Evolutionary conservation across 345 rosid species (phyloP).

Genomic region (Melastoma malabathricum): DNA sequence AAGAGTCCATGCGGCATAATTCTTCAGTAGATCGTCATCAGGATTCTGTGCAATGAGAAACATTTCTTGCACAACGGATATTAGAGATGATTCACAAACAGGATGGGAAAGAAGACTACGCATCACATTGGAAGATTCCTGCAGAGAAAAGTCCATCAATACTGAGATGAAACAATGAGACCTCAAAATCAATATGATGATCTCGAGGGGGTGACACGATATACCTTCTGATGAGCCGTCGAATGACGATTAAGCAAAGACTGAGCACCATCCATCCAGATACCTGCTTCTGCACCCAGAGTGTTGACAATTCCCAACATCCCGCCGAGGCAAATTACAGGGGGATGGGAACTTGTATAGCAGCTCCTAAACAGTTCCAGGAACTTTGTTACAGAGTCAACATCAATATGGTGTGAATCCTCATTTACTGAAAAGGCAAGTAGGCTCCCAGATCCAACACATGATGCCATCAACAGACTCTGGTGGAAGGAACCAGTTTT

Average conservation of each 20-base stretch:
- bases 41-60: conserved; percentile 72
- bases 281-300: conserved; percentile 72
- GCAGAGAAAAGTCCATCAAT: conserved; percentile 18
- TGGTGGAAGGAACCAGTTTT: conserved; percentile 45
- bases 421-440: conserved; percentile 56
- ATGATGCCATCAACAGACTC: conserved; percentile 72
- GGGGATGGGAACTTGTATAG: conserved; percentile 49
- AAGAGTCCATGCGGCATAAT: conserved; percentile 78
- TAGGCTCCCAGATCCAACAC: conserved; percentile 67
- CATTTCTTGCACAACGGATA: conserved; percentile 61
- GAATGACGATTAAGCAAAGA: conserved; percentile 23
- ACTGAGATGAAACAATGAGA: conserved; percentile 5
- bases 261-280: conserved; percentile 17
- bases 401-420: conserved; percentile 54
- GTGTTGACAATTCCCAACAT: conserved; percentile 85
- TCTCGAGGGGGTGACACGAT: not conserved
- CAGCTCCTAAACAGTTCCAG: conserved; percentile 61
- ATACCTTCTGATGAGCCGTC: conserved; percentile 36
- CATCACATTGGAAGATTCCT: conserved; percentile 44
- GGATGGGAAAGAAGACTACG: conserved; percentile 51
- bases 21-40: conserved; percentile 53
- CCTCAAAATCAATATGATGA: not conserved
- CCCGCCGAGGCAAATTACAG: conserved; percentile 57
- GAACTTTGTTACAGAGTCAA: conserved; percentile 33
- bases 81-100: conserved; percentile 37